A percentile compares a stretch with the other conserved stretches of the same genome.
Evolutionary conservation across 2,329 filamentous ascomycete genomes (phyloP).

Genomic region (Pestalotiopsis sp.): DNA sequence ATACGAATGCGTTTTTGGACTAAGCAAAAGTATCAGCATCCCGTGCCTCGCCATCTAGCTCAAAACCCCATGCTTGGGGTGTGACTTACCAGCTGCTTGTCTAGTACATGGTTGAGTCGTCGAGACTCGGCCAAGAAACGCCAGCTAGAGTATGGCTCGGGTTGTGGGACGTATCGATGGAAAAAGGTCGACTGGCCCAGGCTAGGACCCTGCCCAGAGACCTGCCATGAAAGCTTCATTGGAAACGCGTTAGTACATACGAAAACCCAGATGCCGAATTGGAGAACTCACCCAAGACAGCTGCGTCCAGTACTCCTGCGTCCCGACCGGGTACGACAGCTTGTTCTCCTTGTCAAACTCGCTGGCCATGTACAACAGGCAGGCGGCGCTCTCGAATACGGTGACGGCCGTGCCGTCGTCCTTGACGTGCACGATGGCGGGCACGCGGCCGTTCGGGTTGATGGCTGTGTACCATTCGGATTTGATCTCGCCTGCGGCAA

Average conservation of each 20-base stretch:
- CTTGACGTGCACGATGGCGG: slow-evolving; percentile 25
- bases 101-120: slow-evolving; percentile 20
- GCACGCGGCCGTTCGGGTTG: slow-evolving; percentile 25
- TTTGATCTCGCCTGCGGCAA: slow-evolving; percentile 15
- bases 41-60: not conserved
- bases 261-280: not conserved
- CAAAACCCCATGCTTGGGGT: not conserved
- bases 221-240: slow-evolving; percentile 23
- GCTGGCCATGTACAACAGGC: slow-evolving; percentile 23
- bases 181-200: slow-evolving; percentile 23
- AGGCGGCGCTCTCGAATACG: slow-evolving; percentile 27
- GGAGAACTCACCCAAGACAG: slow-evolving; percentile 23
- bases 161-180: slow-evolving; percentile 21
- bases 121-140: slow-evolving; percentile 20
- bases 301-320: slow-evolving; percentile 24
- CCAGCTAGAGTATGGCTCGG: slow-evolving; percentile 18
- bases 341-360: slow-evolving; percentile 26
- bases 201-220: slow-evolving; percentile 21
- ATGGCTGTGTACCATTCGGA: slow-evolving; percentile 23
- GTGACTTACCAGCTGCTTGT: slow-evolving; percentile 21
- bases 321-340: slow-evolving; percentile 21
- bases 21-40: not conserved
- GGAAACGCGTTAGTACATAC: not conserved
- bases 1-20: not conserved
- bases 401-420: slow-evolving; percentile 23